phyloP scores from a whole-genome alignment of 441 rosid species.

The Kokia cookei region DNA sequence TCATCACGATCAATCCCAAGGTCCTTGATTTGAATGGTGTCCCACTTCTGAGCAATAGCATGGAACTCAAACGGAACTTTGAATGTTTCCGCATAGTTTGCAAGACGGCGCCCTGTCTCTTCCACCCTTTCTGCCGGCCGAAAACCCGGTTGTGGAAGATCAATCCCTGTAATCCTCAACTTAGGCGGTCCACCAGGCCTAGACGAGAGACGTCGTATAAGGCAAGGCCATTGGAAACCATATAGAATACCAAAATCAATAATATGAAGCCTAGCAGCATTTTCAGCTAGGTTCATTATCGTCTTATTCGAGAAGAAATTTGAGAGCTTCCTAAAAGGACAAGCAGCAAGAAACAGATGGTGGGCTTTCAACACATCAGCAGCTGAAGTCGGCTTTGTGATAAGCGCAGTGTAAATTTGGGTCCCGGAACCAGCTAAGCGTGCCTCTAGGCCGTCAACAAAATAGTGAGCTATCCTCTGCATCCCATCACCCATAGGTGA shows the following conservation, averaged over 20 bases:
- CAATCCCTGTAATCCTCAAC: slow-evolving; percentile 39
- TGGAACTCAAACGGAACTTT: slow-evolving; percentile 37
- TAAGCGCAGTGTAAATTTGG: slow-evolving; percentile 24
- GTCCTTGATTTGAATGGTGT: slow-evolving; percentile 37
- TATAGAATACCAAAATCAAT: slow-evolving; percentile 42
- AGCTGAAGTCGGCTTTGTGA: slow-evolving; percentile 26
- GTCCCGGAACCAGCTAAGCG: slow-evolving; percentile 43
- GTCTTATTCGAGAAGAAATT: slow-evolving; percentile 44
- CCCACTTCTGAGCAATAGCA: slow-evolving; percentile 46
- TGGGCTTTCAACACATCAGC: slow-evolving; percentile 45
- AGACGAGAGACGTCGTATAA: slow-evolving; percentile 37
- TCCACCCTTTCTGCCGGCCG: slow-evolving; percentile 41
- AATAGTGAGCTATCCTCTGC: slow-evolving; percentile 42
- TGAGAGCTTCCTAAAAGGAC: slow-evolving; percentile 38
- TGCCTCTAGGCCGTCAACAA: slow-evolving; percentile 42
- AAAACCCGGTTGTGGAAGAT: slow-evolving; percentile 42
- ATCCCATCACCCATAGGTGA: slow-evolving; percentile 43
- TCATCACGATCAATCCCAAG: slow-evolving; percentile 30
- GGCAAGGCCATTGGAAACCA: slow-evolving; percentile 52
- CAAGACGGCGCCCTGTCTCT: slow-evolving; percentile 39
- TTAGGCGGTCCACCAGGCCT: slow-evolving; percentile 33
- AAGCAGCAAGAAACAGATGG: slow-evolving; percentile 35
- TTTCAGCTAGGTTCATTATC: slow-evolving; percentile 33
- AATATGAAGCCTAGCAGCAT: slow-evolving; percentile 34
- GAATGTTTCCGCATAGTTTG: slow-evolving; percentile 35